These are phyloP conservation scores for Collybiopsis luxurians DNA, from an alignment of 768 basidiomycete genomes.

Conservation along the genomic window DNA sequence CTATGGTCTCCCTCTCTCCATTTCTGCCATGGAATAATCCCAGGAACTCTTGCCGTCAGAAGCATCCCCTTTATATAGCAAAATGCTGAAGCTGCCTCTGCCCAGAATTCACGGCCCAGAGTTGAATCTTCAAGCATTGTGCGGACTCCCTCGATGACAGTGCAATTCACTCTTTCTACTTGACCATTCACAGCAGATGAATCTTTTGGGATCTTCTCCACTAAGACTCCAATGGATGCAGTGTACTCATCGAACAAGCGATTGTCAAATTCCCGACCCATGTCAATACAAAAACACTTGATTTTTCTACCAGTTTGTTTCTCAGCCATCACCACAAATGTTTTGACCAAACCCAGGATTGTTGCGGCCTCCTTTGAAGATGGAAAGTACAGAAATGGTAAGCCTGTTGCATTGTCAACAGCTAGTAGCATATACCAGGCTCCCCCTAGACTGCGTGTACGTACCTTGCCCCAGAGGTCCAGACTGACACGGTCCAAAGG, in stretches of 20 bases:
- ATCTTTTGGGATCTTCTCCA: neutral
- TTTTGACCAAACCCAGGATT: neutral
- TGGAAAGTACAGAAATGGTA: neutral
- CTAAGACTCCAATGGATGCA: neutral
- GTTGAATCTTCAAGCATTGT: neutral
- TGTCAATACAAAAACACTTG: neutral
- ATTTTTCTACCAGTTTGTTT: neutral
- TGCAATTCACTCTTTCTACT: neutral
- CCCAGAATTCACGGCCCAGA: neutral
- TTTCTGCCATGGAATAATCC: neutral
- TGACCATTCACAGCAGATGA: neutral
- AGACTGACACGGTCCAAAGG: conserved; percentile 2
- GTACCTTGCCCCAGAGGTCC: conserved; percentile 5
- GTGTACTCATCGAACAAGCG: neutral
- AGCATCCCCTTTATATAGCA: neutral
- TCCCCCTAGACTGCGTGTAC: conserved; percentile 1
- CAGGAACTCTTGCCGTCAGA: neutral
- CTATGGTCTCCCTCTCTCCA: neutral
- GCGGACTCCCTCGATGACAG: neutral
- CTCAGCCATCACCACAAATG: neutral
- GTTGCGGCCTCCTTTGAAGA: neutral
- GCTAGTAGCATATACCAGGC: neutral
- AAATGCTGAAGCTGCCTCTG: neutral
- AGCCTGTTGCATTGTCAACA: neutral
- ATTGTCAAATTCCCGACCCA: neutral